Evolutionary conservation across 441 rosid species (phyloP).

Genomic region (Populus trichocarpa): DNA sequence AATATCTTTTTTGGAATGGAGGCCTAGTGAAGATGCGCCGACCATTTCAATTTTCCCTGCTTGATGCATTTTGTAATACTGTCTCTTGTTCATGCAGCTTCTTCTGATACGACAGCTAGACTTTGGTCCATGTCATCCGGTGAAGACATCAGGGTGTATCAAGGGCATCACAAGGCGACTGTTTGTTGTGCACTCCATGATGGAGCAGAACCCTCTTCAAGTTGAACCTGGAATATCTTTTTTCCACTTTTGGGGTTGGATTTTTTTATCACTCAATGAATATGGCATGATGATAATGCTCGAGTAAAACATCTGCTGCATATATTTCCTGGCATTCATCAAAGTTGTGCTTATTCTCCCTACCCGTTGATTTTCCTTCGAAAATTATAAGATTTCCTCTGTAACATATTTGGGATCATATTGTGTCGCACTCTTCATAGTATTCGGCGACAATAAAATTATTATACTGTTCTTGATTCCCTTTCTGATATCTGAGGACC

Average conservation of each 20-base stretch:
- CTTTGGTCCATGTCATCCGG: constrained; percentile 75
- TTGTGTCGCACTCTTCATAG: background rate
- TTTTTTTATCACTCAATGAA: background rate
- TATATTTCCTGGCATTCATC: background rate
- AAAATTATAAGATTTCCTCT: background rate
- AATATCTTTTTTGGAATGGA: background rate
- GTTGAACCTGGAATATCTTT: constrained; percentile 20
- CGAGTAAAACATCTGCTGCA: background rate
- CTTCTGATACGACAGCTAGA: constrained; percentile 84
- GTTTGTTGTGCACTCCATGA: constrained; percentile 94
- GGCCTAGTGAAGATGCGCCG: background rate
- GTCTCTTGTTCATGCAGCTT: constrained; percentile 43
- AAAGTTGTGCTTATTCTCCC: background rate
- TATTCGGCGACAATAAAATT: background rate
- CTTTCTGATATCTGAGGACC: background rate
- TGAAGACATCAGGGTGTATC: constrained; percentile 64
- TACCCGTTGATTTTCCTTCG: background rate
- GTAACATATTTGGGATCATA: background rate
- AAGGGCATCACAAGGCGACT: constrained; percentile 90
- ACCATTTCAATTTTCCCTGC: background rate
- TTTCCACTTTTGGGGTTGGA: background rate
- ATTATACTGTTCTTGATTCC: background rate
- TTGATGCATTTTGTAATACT: background rate
- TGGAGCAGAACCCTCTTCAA: constrained; percentile 54
- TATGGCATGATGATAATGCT: background rate